These are phyloP conservation scores for Coccomyxa sp. DNA, from an alignment of 139 green algal genomes.

Conservation along the genomic window DNA sequence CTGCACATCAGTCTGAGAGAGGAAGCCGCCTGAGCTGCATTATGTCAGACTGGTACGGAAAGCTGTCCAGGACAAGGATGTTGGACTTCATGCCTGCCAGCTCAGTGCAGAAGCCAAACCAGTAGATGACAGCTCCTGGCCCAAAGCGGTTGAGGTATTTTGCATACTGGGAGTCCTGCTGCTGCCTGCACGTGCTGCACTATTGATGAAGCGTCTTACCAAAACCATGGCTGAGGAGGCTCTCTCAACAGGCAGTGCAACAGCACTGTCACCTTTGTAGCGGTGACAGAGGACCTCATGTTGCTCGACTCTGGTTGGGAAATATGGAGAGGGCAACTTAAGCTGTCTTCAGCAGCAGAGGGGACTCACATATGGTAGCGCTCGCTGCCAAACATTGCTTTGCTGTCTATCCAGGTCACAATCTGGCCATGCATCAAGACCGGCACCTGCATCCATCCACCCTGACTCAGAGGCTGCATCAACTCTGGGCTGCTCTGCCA, in stretches of 20 bases:
- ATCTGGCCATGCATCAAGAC: slow-evolving; percentile 57
- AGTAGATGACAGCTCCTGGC: slow-evolving; percentile 89
- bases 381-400: slow-evolving; percentile 87
- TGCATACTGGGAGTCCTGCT: slow-evolving; percentile 67
- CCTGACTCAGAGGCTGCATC: not conserved
- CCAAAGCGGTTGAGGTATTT: slow-evolving; percentile 80
- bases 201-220: not conserved
- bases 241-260: too few species aligned
- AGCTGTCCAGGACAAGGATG: slow-evolving; percentile 54
- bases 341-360: too few species aligned
- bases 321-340: too few species aligned
- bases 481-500: too few species aligned
- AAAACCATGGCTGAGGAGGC: not conserved
- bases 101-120: slow-evolving; percentile 75
- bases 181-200: slow-evolving; percentile 1
- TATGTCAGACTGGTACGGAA: slow-evolving; percentile 41
- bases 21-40: slow-evolving; percentile 30
- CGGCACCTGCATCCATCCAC: slow-evolving; percentile 46
- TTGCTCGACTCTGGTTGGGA: too few species aligned
- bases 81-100: slow-evolving; percentile 32
- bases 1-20: slow-evolving; percentile 5
- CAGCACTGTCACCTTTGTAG: too few species aligned
- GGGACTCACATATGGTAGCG: slow-evolving; percentile 38
- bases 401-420: slow-evolving; percentile 93
- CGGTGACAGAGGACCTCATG: too few species aligned